Evolutionary conservation across 768 basidiomycete species (phyloP), one percentile per base, ranked within the genome.

Genomic region (Amyloporia xantha): DNA sequence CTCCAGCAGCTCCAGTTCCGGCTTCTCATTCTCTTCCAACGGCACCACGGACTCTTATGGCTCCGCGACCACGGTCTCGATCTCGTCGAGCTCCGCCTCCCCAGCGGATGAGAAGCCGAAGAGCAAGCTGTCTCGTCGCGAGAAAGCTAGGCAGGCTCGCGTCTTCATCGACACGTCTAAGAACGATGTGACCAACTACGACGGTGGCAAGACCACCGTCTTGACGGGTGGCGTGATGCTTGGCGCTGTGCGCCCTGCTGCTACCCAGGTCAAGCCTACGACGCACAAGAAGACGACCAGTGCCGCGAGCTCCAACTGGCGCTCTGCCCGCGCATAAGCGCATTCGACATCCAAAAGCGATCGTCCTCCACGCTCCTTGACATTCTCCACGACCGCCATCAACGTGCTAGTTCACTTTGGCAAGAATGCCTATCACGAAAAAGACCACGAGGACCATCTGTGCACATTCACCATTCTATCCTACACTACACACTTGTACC

Each of bases 141-240:
- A 88, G 64, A 76, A 75, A 43, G 77, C 78, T 7, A 75, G 82
- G 54, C 82, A 83, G 62, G 76, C 77, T 20, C 80, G 79, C 54
- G 84, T 90, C 56, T 88, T 76, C 61, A 66, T 91, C 47, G 88
- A 91, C 65, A 77, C 73, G 19, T 68, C 81, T 60, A 90, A 82
- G 73, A 88, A 68, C 47, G 84, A 85, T 39, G 84, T 90, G 54
- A 90, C 87, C 41, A 84, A 85, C 59, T 91, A 91, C 58, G 87
- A 91, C 56, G 87, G 86, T 48, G 88, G 88, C 54, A 89, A 88
- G 76, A 91, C 88, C 46, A 89, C 87, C 24, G 87, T 90, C 43
- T 78, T 91, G 57, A 89, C 87, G 2, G 88, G 88, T 49, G 88
- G 87, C 54, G 87, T 90, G 56, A 91, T 91, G 88, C 84, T 91